Evolutionary conservation across 148 eudicot genomes (phyloP).

Genomic region (Silene conica): DNA sequence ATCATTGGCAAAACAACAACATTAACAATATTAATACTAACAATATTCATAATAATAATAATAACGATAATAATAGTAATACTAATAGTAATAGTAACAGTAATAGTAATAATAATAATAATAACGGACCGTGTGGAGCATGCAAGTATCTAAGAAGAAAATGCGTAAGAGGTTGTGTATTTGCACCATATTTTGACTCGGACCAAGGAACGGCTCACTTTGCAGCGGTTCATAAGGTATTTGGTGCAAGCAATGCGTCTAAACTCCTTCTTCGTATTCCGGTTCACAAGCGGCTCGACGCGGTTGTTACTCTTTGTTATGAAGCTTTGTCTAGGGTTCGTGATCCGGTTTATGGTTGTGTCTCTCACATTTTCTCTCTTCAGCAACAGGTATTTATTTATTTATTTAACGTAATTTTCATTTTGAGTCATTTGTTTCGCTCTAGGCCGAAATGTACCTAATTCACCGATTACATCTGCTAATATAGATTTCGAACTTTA

Average conservation of each 20-base stretch:
- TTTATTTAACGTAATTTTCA: too few species aligned
- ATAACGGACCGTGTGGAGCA: slow-evolving; percentile 64
- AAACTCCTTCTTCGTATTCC: slow-evolving; percentile 59
- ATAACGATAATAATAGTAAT: background rate
- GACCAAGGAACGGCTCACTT: slow-evolving; percentile 71
- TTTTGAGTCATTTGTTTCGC: too few species aligned
- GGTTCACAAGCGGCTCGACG: slow-evolving; percentile 57
- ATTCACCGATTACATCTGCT: too few species aligned
- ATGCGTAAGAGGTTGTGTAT: slow-evolving; percentile 59
- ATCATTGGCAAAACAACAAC: slow-evolving; percentile 10
- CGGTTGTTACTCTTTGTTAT: slow-evolving; percentile 68
- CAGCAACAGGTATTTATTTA: slow-evolving; percentile 56
- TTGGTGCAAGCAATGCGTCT: slow-evolving; percentile 73
- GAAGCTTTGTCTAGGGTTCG: slow-evolving; percentile 81
- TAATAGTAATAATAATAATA: slow-evolving; percentile 5
- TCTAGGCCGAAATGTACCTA: too few species aligned
- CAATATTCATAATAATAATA: background rate
- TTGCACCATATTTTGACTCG: slow-evolving; percentile 71
- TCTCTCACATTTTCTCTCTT: slow-evolving; percentile 63
- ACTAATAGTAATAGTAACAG: background rate
- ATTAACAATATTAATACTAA: too few species aligned
- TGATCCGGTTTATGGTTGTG: slow-evolving; percentile 82
- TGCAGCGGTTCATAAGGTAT: slow-evolving; percentile 73
- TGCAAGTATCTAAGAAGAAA: slow-evolving; percentile 74
- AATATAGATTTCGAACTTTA: too few species aligned